Percentiles rank a stretch among this genome's conserved stretches.
Evolutionary conservation across 2,329 filamentous ascomycete genomes (phyloP).

Genomic region (Rutstroemia sydowiana): DNA sequence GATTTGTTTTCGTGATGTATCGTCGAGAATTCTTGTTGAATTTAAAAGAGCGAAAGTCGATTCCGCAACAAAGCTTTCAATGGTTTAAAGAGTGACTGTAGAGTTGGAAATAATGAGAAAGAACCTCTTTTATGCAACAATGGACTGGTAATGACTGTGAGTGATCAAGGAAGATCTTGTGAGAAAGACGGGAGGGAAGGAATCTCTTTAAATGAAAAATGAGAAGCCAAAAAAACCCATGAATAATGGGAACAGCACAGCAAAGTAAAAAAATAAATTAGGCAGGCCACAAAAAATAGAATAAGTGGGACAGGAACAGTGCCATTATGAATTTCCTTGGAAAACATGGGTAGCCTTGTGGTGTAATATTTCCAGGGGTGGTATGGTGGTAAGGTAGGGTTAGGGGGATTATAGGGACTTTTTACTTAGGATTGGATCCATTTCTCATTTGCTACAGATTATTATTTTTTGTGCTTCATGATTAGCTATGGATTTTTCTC

Average conservation of each 20-base stretch:
- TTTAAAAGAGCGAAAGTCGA: constrained; percentile 29
- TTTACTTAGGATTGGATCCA: too few relatives aligned
- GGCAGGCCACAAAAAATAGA: too few relatives aligned
- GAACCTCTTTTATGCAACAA: constrained; percentile 7
- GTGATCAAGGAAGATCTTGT: constrained; percentile 8
- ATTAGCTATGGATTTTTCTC: too few relatives aligned
- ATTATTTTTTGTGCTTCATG: too few relatives aligned
- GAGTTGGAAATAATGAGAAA: constrained; percentile 24
- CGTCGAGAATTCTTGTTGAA: constrained; percentile 2
- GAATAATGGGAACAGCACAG: neutral
- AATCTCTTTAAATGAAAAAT: constrained; percentile 3
- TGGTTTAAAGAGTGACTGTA: constrained; percentile 28
- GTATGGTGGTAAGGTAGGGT: too few relatives aligned
- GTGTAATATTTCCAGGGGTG: too few relatives aligned
- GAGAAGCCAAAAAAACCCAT: constrained; percentile 1
- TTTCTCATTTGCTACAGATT: too few relatives aligned
- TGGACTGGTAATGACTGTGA: constrained; percentile 10
- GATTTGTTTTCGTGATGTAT: neutral
- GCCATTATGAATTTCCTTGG: too few relatives aligned
- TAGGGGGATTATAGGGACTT: too few relatives aligned
- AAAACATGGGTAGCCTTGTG: too few relatives aligned
- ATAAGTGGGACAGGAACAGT: too few relatives aligned
- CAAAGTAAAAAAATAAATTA: too few relatives aligned
- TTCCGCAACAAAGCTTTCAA: constrained; percentile 24
- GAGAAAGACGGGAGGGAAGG: neutral